Evolutionary conservation across 441 rosid genomes (phyloP), one percentile per base, ranked within the genome.

Genomic region (Gossypium aridum): DNA sequence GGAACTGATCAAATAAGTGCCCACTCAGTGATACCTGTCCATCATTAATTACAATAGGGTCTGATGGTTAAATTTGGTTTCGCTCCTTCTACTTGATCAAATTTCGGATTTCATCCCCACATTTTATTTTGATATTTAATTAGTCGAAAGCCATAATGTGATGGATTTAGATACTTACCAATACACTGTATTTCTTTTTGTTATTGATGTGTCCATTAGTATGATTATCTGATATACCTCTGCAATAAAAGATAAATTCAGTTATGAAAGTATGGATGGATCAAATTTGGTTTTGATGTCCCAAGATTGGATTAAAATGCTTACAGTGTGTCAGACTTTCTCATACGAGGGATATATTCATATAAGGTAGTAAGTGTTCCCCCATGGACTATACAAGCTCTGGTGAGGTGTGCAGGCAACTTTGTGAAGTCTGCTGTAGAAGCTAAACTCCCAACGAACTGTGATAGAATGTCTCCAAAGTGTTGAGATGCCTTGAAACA

Each of bases 21-120:
- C 99, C 99, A 74, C 92, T 89, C 72, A 96, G 72, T 80, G 99
- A 92, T 77, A 96, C 99, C 99, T 93, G 84, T 70, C 75, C 62
- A 75, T 76, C 37, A 78, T 59, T 2, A 81, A 76, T 62, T 72
- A 70, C 19, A 72, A 72, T 73, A 43, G 45, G 45, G 45, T 8
- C 45, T 39, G 45, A 39, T 39, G 45, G 45, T 39, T 39, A 39
- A 39, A 39, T 39, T 39, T 8, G 12, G 12, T 39, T 39, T 39
- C 12, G 12, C 3, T 39, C 45, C 10, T 37, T 37, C 10, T 8
- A 39, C 12, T 39, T 39, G 12, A 39, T 39, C 45, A 39, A 39
- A 39, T 39, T 8, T 39, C 2, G 45, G 12, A 39, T 39, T 39
- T 39, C 45, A 39, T 39, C 45, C 45, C 45, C 12, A 0, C 45